Evolutionary conservation across 1,284 basidiomycete species (phyloP).

Genomic region (Tilletiopsis washingtonensis): DNA sequence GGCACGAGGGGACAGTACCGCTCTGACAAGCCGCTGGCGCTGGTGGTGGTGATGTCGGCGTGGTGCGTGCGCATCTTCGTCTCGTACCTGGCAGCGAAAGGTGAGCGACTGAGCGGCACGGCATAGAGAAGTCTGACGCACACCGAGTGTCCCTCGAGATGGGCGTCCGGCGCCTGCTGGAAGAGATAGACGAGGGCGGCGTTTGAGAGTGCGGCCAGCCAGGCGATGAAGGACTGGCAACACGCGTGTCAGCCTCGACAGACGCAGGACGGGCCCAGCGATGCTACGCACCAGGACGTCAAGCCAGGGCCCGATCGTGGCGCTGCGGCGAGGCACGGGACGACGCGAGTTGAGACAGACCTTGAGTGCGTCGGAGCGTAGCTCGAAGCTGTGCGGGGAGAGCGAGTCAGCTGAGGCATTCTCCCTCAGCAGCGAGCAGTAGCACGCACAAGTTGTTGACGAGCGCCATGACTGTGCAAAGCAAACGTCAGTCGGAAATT

Average conservation of each 20-base stretch:
- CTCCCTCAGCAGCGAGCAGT: conserved; percentile 89
- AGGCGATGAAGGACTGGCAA: conserved; percentile 25
- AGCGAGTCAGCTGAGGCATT: conserved; percentile 76
- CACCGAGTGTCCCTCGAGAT: conserved; percentile 13
- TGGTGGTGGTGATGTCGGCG: not conserved
- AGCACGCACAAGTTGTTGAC: conserved; percentile 83
- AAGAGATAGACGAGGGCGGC: conserved; percentile 36
- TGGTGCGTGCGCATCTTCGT: conserved; percentile 28
- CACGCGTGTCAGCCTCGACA: not conserved
- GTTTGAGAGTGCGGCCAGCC: conserved; percentile 33
- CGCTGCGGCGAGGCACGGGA: conserved; percentile 74
- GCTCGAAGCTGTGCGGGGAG: too few species aligned
- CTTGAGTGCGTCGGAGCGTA: conserved; percentile 90
- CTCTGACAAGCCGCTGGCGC: not conserved
- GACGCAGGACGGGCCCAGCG: conserved; percentile 14
- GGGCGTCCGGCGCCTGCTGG: conserved; percentile 17
- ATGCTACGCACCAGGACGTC: conserved; percentile 68
- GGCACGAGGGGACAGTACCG: conserved; percentile 25
- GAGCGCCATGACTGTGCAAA: conserved; percentile 44
- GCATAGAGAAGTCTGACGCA: too few species aligned
- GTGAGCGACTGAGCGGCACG: too few species aligned
- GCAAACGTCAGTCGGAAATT: too few species aligned
- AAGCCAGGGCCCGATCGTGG: conserved; percentile 90
- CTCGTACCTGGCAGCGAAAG: too few species aligned
- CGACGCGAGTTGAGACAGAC: conserved; percentile 76